A percentile compares a stretch with the other conserved stretches of the same genome.
phyloP scores from a whole-genome alignment of 495 filamentous ascomycete genomes.

The Xylaria grammica region DNA sequence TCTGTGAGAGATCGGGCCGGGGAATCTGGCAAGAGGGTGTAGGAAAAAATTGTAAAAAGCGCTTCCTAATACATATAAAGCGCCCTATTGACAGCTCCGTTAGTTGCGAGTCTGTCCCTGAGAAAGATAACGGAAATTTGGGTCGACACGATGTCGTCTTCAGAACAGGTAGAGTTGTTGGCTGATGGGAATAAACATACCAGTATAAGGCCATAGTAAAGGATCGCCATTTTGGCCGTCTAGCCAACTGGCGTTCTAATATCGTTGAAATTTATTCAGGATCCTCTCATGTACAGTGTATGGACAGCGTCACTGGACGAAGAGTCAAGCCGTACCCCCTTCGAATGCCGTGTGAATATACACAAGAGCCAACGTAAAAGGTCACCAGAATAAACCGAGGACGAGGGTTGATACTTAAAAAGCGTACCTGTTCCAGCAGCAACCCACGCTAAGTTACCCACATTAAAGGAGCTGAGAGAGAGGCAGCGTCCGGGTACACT shows the following conservation, averaged over 20 bases:
- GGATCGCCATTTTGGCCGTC: slow-evolving; percentile 20
- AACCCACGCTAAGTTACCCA: slow-evolving; percentile 10
- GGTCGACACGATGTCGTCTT: background rate
- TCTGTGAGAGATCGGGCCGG: slow-evolving; percentile 54
- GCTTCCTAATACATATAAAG: slow-evolving; percentile 24
- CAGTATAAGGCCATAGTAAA: slow-evolving; percentile 12
- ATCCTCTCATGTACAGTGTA: background rate
- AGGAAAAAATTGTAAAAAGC: slow-evolving; percentile 54
- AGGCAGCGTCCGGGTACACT: background rate
- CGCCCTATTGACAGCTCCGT: slow-evolving; percentile 16
- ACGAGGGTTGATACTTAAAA: slow-evolving; percentile 23
- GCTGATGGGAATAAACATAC: slow-evolving; percentile 23
- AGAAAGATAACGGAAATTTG: background rate
- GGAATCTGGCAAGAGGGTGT: slow-evolving; percentile 56
- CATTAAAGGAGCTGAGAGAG: background rate
- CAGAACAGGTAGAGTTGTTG: background rate
- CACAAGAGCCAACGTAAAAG: slow-evolving; percentile 3
- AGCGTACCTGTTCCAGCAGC: background rate
- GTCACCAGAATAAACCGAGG: slow-evolving; percentile 2
- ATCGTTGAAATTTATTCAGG: slow-evolving; percentile 1
- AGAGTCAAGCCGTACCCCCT: slow-evolving; percentile 2
- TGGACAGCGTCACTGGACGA: background rate
- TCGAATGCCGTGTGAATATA: background rate
- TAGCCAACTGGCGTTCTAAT: slow-evolving; percentile 16
- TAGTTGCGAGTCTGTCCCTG: background rate